Base-by-base conservation (phyloP, 768 basidiomycete species). In the Termitomyces bulborhizus region DNA sequence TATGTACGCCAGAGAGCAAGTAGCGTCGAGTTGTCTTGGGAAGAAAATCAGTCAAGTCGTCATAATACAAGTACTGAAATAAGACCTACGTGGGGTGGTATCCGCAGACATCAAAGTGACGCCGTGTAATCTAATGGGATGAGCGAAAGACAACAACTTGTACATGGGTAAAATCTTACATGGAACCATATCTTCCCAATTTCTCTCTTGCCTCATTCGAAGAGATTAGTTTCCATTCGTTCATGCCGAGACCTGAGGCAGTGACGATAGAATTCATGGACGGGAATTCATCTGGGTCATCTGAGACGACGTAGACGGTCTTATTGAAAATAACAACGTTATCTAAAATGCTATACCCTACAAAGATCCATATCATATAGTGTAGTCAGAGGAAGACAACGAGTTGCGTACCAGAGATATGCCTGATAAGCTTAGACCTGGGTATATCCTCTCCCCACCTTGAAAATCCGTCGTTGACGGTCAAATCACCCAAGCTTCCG, bases 281-380 rank as follows among this genome's bases (percentile, higher is more conserved):
- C 1, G 92, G 93, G 48, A 92, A 78, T n/a, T 73, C 70, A 1
- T 75, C 67, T 5, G 77, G 76, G 56, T 84, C 74, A 65, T 93
- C 85, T 4, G 85, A 81, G 36, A 95, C 84, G 56, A 95, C 68
- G 67, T 83, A 90, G 57, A 91, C 78, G 2, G 83, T 82, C 9
- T 84, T 84, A 60, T 88, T 84, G 62, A 79, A 73, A n/a, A 88
- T 69, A 63, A 87, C 81, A n/a, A 91, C 76, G 57, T 90, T 87
- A 62, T 94, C 90, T 54, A 95, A 73, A 43, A 93, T 80, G 0
- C 89, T 92, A 71, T 85, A 90, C 3, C 93, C 93, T 94, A 44
- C 13, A 49, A 12, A 46, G 48, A 49, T 51, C 34, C 9, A 15
- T 31, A 42, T 27, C 52, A 50, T 31, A 27, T 18, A 9, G 6